Base-by-base conservation (phyloP, 2,329 filamentous ascomycete species). In the Colletotrichum filicis region DNA sequence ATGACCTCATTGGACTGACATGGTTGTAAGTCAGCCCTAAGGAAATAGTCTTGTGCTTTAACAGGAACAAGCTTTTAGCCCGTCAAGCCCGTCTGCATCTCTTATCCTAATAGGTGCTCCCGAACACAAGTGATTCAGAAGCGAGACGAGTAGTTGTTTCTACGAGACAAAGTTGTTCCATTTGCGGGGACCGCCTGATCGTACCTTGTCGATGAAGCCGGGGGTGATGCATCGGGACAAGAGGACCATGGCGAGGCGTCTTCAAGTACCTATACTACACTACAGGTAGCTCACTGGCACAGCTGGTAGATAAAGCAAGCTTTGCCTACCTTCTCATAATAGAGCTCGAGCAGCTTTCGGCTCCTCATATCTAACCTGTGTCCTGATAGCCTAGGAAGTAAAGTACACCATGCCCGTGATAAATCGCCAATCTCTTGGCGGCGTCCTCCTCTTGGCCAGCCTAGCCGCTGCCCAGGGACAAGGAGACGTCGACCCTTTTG, bases 401-500 rank as follows among this genome's bases (percentile, higher is more conserved):
- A 19, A 1, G 42, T n/a, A 53, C 24, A 55, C 11, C 5, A 64
- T 68, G 65, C 4, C 28, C 53, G 6, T 28, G 4, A 32, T 26
- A n/a, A 24, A n/a, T 37, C 37, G 58, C n/a, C 28, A 46, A 30
- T 24, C 28, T 9, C 49, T 68, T n/a, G 26, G 52, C 22, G 28
- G 65, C 9, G 9, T 35, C 24, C 19, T 68, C 19, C 12, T 59
- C 22, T n/a, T 55, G 14, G 59, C 59, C 22, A 30, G 37, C 16
- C 5, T 68, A 5, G 53, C 7, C 30, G 22, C 37, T 2, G 69
- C 69, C 5, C 64, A 62, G n/a, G 61, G 49, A 35, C 49, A 19
- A 28, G 46, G 30, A 22, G 49, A 26, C 5, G 49, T 28, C 16
- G 74, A 75, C 42, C 64, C 74, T 4, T 75, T 71, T 32, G 71